Evolutionary conservation across 2,329 filamentous ascomycete species (phyloP), one percentile per base, ranked within the genome.

Genomic region (Ophiostoma perfectum): DNA sequence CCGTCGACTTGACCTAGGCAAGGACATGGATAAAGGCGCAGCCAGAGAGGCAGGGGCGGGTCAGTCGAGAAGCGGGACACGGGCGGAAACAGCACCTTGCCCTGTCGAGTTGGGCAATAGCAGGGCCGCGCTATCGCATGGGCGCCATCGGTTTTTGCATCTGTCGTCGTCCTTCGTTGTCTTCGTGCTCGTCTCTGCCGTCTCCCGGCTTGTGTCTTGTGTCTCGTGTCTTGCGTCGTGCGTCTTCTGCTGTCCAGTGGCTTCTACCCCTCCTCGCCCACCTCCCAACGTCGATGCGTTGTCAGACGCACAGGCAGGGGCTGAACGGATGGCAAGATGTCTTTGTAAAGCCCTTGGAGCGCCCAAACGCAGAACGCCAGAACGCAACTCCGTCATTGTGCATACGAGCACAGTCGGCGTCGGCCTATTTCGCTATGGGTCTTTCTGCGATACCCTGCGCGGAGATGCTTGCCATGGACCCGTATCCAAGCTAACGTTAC

Each of bases 301-400:
- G 49, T 52, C 49, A 55, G 42, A 44, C 9, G n/a, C n/a, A 8
- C 27, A 27, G 11, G 49, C 49, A 55, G 49, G 49, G 49, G 49
- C 49, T 27, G n/a, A 52, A 52, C 47, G 45, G 12, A 27, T 5
- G 9, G 27, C n/a, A n/a, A n/a, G n/a, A n/a, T n/a, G n/a, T n/a
- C n/a, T n/a, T n/a, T n/a, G n/a, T 27, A 11, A 27, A 55, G n/a
- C 2, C 45, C 16, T n/a, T 16, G 16, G 45, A 49, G n/a, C n/a
- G 7, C 14, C 16, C 6, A 7, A 16, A 55, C 49, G 27, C 7
- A 55, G 7, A 36, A 3, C 5, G 18, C 9, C 27, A 55, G 27
- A 55, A 55, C 60, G 60, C 41, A n/a, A 45, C 64, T 64, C 39
- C 44, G 67, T 69, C 64, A 66, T 58, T 66, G 64, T 69, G 67